Percentiles rank a stretch among this genome's conserved stretches.
These are phyloP conservation scores for Platanthera zijinensis DNA, from an alignment of 106 monocot genomes.

Conservation along the genomic window DNA sequence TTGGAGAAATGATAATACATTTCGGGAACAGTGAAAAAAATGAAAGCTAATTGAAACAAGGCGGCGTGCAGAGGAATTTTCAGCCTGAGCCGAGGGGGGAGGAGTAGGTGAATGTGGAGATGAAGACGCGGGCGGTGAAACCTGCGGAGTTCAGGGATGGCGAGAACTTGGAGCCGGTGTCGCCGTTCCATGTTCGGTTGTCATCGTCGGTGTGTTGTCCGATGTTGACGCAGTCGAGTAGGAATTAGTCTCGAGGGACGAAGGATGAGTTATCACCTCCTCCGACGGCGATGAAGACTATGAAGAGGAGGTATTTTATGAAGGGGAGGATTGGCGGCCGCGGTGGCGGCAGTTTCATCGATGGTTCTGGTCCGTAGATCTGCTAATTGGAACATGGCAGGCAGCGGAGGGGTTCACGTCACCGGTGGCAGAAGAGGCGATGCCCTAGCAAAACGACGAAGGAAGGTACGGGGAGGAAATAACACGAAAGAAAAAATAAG, in stretches of 20 bases:
- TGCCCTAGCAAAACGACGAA: too few species aligned
- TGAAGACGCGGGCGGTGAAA: slow-evolving; percentile 41
- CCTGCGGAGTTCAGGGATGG: slow-evolving; percentile 14
- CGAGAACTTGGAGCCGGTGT: slow-evolving; percentile 24
- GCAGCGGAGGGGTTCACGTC: too few species aligned
- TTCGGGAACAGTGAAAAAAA: too few species aligned
- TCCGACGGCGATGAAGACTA: not conserved
- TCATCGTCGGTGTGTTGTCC: not conserved
- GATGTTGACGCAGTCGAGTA: slow-evolving; percentile 37
- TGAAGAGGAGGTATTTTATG: not conserved
- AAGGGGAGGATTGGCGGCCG: not conserved
- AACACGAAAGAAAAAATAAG: too few species aligned
- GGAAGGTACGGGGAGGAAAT: too few species aligned
- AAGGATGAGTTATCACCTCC: not conserved
- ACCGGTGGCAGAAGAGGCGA: too few species aligned
- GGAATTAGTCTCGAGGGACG: slow-evolving; percentile 25
- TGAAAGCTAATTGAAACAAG: too few species aligned
- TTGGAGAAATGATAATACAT: too few species aligned
- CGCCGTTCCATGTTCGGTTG: slow-evolving; percentile 39
- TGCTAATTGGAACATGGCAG: too few species aligned
- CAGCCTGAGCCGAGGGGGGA: slow-evolving; percentile 53
- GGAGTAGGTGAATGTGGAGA: slow-evolving; percentile 43
- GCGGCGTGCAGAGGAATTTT: slow-evolving; percentile 53
- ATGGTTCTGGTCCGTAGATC: not conserved
- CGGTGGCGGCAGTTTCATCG: not conserved